Evolutionary conservation across 139 green algal species (phyloP).

Genomic region (Nannochloris sp.): DNA sequence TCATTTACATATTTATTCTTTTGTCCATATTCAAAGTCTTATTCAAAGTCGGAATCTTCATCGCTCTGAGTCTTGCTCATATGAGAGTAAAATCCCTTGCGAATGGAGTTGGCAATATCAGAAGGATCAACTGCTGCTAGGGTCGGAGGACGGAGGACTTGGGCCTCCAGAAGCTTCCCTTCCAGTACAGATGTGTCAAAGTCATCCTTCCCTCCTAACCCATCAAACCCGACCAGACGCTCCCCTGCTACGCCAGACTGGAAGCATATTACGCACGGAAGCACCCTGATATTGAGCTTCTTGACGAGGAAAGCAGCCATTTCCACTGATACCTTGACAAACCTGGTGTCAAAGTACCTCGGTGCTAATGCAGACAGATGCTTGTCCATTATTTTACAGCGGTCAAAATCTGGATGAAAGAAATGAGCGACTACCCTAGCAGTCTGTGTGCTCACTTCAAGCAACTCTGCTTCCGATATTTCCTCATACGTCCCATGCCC

Average conservation of each 20-base stretch:
- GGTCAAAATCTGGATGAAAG: slow-evolving; percentile 91
- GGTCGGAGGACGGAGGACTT: slow-evolving; percentile 6
- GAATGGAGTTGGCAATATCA: slow-evolving; percentile 10
- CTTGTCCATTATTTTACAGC: slow-evolving; percentile 94
- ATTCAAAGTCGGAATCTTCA: slow-evolving; percentile 70
- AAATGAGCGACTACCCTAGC: slow-evolving; percentile 80
- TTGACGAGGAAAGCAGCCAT: slow-evolving; percentile 87
- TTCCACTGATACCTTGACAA: slow-evolving; percentile 81
- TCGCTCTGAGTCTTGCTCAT: slow-evolving; percentile 32
- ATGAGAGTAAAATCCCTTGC: not conserved
- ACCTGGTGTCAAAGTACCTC: slow-evolving; percentile 82
- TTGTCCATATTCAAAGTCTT: not conserved
- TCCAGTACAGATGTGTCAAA: slow-evolving; percentile 23
- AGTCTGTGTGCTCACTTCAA: slow-evolving; percentile 80
- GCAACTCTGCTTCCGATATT: slow-evolving; percentile 81
- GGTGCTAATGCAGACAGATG: slow-evolving; percentile 61
- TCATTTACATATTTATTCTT: no score
- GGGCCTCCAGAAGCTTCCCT: slow-evolving; percentile 24
- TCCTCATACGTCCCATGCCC: slow-evolving; percentile 70
- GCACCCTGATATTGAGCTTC: slow-evolving; percentile 83
- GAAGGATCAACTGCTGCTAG: not conserved
- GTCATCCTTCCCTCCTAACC: slow-evolving; percentile 65
- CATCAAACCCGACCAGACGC: slow-evolving; percentile 80
- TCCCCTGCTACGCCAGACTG: slow-evolving; percentile 62
- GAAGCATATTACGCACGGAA: slow-evolving; percentile 82